Evolutionary conservation across 768 basidiomycete genomes (phyloP).

Genomic region (Suillus tomentosus): DNA sequence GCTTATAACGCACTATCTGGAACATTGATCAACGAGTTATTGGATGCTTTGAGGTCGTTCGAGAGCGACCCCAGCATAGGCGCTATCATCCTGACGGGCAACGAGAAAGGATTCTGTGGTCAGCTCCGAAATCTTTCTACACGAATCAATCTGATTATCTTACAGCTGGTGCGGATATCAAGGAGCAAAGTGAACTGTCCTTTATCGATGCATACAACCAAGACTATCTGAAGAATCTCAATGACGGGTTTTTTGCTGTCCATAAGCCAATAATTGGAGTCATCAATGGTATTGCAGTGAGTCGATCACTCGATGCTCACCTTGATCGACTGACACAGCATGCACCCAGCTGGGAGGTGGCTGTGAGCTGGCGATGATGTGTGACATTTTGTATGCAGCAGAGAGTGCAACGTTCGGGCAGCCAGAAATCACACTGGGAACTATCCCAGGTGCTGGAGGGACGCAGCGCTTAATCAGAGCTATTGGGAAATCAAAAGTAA

Average conservation of each 20-base stretch:
- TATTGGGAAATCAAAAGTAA: slow-evolving; percentile 74
- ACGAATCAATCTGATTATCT: not conserved
- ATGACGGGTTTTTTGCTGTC: slow-evolving; percentile 48
- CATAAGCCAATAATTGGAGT: slow-evolving; percentile 94
- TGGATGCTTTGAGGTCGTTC: slow-evolving; percentile 65
- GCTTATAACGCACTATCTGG: slow-evolving; percentile 82
- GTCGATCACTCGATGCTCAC: slow-evolving; percentile 25
- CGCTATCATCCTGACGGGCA: slow-evolving; percentile 91
- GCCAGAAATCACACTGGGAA: slow-evolving; percentile 93
- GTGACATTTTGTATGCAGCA: slow-evolving; percentile 90
- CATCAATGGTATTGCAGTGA: slow-evolving; percentile 87
- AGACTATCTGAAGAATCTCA: slow-evolving; percentile 47
- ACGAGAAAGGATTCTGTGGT: slow-evolving; percentile 71
- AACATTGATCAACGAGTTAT: slow-evolving; percentile 79
- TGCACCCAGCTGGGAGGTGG: slow-evolving; percentile 86
- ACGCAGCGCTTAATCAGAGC: slow-evolving; percentile 85
- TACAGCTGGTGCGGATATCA: slow-evolving; percentile 94
- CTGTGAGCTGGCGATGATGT: slow-evolving; percentile 95
- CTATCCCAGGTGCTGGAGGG: slow-evolving; percentile 93
- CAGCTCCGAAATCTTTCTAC: slow-evolving; percentile 7
- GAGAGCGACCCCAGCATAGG: slow-evolving; percentile 72
- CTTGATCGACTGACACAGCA: not conserved
- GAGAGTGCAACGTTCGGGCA: slow-evolving; percentile 90
- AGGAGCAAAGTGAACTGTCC: slow-evolving; percentile 92
- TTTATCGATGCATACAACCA: slow-evolving; percentile 47